Percentiles rank a stretch among this genome's conserved stretches.
These are phyloP conservation scores for Claviceps spartinae DNA, from an alignment of 2,329 filamentous ascomycete species.

Conservation along the genomic window DNA sequence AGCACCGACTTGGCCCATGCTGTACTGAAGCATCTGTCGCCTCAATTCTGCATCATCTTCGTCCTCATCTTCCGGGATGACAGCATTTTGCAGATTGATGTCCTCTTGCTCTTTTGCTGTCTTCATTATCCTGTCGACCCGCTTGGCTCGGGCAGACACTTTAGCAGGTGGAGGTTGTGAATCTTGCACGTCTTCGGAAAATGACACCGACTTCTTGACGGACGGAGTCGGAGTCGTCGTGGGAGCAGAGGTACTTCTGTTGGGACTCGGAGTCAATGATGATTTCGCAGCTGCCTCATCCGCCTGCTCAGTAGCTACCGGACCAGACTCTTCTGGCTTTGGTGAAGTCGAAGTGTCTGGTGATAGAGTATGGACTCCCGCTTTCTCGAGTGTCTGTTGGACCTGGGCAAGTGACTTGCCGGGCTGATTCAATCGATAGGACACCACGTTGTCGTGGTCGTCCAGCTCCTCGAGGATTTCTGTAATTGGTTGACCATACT, in stretches of 20 bases:
- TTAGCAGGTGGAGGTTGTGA: conserved; percentile 12
- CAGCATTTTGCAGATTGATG: conserved; percentile 26
- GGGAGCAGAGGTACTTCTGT: neutral
- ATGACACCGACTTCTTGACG: conserved; percentile 47
- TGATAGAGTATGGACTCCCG: conserved; percentile 45
- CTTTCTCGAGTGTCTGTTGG: conserved; percentile 60
- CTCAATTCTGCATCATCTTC: conserved; percentile 68
- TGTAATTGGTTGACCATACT: conserved; percentile 63
- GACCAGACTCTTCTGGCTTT: neutral
- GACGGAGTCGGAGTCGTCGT: neutral
- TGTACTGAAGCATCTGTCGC: conserved; percentile 82
- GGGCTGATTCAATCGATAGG: conserved; percentile 50
- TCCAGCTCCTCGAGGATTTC: conserved; percentile 91
- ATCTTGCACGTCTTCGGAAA: conserved; percentile 40
- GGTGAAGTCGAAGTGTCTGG: conserved; percentile 4
- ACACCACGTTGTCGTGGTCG: conserved; percentile 75
- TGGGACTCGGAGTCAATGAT: neutral
- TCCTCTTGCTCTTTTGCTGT: conserved; percentile 41
- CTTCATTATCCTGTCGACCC: conserved; percentile 43
- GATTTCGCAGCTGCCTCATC: neutral
- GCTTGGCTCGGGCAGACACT: conserved; percentile 28
- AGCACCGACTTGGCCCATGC: conserved; percentile 74
- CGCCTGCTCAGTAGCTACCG: neutral
- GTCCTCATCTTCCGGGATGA: conserved; percentile 62
- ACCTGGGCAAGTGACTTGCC: conserved; percentile 55